These are phyloP conservation scores for Jatropha curcas DNA, from an alignment of 345 rosid species.

Conservation along the genomic window DNA sequence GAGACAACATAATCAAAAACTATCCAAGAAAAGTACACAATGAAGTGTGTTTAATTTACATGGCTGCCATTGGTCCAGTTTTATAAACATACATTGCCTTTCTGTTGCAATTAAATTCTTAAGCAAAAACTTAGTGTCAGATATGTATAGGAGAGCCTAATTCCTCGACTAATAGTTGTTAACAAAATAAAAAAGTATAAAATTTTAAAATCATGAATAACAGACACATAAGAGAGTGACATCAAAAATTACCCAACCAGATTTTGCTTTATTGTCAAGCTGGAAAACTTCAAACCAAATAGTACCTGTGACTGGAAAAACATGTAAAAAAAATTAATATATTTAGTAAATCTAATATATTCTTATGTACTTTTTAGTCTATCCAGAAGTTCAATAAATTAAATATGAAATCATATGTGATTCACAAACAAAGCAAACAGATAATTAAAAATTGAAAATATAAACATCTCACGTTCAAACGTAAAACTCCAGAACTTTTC, in stretches of 20 bases:
- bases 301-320: conserved; percentile 53
- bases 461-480: too few species aligned
- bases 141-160: neutral
- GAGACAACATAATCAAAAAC: too few species aligned
- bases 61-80: too few species aligned
- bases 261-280: conserved; percentile 80
- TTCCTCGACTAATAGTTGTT: conserved; percentile 1
- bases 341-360: too few species aligned
- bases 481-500: too few species aligned
- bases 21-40: too few species aligned
- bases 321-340: conserved; percentile 6
- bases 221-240: conserved; percentile 20
- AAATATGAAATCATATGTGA: too few species aligned
- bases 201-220: conserved; percentile 5
- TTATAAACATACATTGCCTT: too few species aligned
- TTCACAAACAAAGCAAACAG: neutral
- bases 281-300: conserved; percentile 76
- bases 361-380: too few species aligned
- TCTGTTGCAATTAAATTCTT: too few species aligned
- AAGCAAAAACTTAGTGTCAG: neutral
- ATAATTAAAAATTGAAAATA: neutral
- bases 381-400: too few species aligned
- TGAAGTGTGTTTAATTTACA: too few species aligned
- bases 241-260: conserved; percentile 59
- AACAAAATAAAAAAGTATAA: neutral